Conservation (phyloP, 2,329 filamentous ascomycete species). For the Colletotrichum sp. region DNA sequence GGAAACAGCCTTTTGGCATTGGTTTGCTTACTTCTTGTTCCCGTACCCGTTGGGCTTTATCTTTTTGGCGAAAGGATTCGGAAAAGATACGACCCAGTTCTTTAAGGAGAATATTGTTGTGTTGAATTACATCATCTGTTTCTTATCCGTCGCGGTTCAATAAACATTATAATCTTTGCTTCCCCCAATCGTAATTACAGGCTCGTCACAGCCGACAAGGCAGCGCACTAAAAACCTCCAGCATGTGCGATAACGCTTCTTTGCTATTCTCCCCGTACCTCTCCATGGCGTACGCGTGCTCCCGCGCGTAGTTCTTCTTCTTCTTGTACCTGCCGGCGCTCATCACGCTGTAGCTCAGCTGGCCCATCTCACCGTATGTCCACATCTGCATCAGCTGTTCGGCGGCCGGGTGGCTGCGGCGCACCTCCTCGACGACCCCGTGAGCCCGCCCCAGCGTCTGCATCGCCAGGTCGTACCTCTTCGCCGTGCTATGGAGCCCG, state of each 20-base stretch:
- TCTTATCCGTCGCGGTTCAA: background rate
- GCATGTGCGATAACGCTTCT: background rate
- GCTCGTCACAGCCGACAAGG: background rate
- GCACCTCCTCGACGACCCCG: background rate
- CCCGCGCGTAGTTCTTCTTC: background rate
- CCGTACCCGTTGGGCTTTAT: slow-evolving; percentile 31
- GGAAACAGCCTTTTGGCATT: slow-evolving; percentile 46
- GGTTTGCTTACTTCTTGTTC: slow-evolving; percentile 39
- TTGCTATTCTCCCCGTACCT: background rate
- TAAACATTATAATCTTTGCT: background rate
- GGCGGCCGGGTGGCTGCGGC: background rate
- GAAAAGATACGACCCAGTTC: background rate
- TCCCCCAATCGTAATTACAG: background rate
- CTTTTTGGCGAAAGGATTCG: background rate
- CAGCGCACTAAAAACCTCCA: background rate
- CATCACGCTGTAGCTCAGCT: background rate
- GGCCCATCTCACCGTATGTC: background rate
- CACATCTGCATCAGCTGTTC: background rate
- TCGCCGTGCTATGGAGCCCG: background rate
- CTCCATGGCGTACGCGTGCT: background rate
- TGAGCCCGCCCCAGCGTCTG: background rate
- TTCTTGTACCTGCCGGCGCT: background rate
- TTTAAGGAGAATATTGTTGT: background rate
- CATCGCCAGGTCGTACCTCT: background rate
- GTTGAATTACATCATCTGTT: no score